phyloP scores from a whole-genome alignment of 2,329 filamentous ascomycete genomes.

The Neonectria faginata region DNA sequence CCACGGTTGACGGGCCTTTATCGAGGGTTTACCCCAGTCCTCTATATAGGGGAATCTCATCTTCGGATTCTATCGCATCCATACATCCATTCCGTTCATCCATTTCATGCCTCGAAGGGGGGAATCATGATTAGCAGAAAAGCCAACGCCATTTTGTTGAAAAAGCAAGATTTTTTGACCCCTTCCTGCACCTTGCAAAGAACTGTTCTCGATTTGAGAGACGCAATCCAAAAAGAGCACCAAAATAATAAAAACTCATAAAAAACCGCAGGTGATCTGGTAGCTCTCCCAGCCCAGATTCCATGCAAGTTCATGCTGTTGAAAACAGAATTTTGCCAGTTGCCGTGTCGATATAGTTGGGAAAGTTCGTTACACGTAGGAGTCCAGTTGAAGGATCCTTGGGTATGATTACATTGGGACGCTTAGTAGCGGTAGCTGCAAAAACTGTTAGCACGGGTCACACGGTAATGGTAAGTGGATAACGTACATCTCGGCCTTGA shows the following conservation, averaged over 20 bases:
- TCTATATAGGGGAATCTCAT: conserved; percentile 36
- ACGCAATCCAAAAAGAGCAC: conserved; percentile 42
- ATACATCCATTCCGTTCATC: conserved; percentile 42
- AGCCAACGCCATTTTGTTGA: conserved; percentile 56
- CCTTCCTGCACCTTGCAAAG: conserved; percentile 47
- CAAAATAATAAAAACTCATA: conserved; percentile 40
- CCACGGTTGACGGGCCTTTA: conserved; percentile 59
- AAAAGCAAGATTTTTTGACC: conserved; percentile 54
- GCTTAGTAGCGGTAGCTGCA: conserved; percentile 60
- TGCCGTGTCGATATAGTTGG: conserved; percentile 48
- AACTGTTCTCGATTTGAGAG: conserved; percentile 35
- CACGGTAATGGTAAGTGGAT: background rate
- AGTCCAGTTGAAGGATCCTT: conserved; percentile 56
- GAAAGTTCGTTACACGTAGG: conserved; percentile 52
- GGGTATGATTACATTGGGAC: conserved; percentile 49
- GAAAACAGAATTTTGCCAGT: conserved; percentile 56
- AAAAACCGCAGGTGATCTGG: conserved; percentile 44
- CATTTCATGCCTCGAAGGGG: conserved; percentile 47
- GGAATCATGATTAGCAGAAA: conserved; percentile 54
- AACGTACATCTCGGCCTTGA: conserved; percentile 91
- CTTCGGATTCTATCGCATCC: conserved; percentile 38
- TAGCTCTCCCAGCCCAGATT: conserved; percentile 50
- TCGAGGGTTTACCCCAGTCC: conserved; percentile 39
- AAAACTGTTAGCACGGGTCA: background rate
- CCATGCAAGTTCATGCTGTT: conserved; percentile 59